A percentile compares a stretch with the other conserved stretches of the same genome.
Evolutionary conservation across 1,284 basidiomycete species (phyloP).

Genomic region (Porphyrellus sp.): DNA sequence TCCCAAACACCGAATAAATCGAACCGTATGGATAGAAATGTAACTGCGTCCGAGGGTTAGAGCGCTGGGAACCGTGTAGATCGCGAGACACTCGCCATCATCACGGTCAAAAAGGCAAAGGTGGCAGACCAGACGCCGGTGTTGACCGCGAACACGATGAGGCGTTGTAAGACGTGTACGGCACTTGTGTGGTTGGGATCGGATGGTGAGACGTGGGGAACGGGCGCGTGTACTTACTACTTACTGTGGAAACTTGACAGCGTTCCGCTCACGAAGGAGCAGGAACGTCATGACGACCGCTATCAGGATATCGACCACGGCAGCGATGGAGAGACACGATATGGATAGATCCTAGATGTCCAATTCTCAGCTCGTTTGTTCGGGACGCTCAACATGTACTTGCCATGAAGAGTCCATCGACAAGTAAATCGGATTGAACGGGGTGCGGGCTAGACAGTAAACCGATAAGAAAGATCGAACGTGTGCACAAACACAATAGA

Average conservation of each 20-base stretch:
- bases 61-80: background rate
- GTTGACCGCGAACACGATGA: conserved; percentile 11
- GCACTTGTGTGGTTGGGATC: conserved; percentile 1
- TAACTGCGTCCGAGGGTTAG: background rate
- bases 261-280: conserved; percentile 5
- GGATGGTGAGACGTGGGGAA: background rate
- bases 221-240: background rate
- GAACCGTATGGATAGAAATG: background rate
- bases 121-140: conserved; percentile 14
- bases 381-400: background rate
- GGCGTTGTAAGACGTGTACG: conserved; percentile 6
- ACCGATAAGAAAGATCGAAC: background rate
- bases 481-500: background rate
- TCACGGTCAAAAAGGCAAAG: conserved; percentile 5
- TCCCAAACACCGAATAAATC: background rate
- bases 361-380: background rate
- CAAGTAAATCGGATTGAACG: background rate
- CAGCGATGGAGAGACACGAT: background rate
- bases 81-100: conserved; percentile 9
- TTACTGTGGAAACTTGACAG: background rate
- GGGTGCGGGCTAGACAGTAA: background rate
- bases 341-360: background rate
- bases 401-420: conserved; percentile 1
- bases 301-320: conserved; percentile 11
- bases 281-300: conserved; percentile 3